phyloP scores from a whole-genome alignment of 192 early-diverging fungal genomes.

The Backusella liffmaniae region DNA sequence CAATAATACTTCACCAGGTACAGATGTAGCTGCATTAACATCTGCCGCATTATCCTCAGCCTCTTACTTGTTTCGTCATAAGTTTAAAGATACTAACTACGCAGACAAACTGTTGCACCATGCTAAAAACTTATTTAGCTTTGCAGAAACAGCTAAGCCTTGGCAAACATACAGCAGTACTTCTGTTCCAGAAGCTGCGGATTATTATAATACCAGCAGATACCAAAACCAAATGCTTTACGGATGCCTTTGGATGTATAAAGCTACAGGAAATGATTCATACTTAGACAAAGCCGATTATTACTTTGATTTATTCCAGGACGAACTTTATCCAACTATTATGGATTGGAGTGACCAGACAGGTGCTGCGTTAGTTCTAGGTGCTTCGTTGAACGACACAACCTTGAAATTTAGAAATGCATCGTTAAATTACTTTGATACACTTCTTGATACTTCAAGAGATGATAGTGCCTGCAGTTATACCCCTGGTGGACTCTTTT shows the following conservation, averaged over 20 bases:
- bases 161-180: slow-evolving; percentile 35
- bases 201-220: slow-evolving; percentile 38
- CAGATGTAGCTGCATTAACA: slow-evolving; percentile 47
- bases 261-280: slow-evolving; percentile 33
- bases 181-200: slow-evolving; percentile 25
- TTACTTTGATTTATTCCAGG: slow-evolving; percentile 37
- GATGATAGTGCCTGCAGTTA: neutral
- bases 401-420: slow-evolving; percentile 26
- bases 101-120: slow-evolving; percentile 37
- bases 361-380: slow-evolving; percentile 38
- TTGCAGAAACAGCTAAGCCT: slow-evolving; percentile 43
- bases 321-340: slow-evolving; percentile 11
- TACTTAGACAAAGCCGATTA: slow-evolving; percentile 36
- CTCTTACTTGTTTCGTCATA: slow-evolving; percentile 46
- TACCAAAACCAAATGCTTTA: slow-evolving; percentile 47
- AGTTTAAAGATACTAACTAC: slow-evolving; percentile 41
- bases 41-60: slow-evolving; percentile 51
- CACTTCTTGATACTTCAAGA: slow-evolving; percentile 2
- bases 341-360: slow-evolving; percentile 49
- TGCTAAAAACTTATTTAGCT: slow-evolving; percentile 35
- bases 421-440: slow-evolving; percentile 33
- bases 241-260: slow-evolving; percentile 51
- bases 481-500: slow-evolving; percentile 33
- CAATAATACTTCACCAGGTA: slow-evolving; percentile 39
- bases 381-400: slow-evolving; percentile 24